Evolutionary conservation across 306 rosid species (phyloP).

Genomic region (Rosa multiflora): DNA sequence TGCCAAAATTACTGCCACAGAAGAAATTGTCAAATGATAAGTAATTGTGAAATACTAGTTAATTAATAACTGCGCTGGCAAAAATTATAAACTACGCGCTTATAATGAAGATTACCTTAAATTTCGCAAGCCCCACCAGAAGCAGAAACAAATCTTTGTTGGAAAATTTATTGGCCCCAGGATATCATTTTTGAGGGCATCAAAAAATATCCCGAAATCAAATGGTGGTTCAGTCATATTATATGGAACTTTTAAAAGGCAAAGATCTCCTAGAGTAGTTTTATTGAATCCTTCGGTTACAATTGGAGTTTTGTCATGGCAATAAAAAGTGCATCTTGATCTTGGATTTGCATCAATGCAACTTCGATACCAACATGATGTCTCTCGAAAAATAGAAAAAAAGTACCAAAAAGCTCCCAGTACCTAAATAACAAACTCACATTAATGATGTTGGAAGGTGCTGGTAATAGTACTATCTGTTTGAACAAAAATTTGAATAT

Average conservation of each 20-base stretch:
- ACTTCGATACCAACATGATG: constrained; percentile 15
- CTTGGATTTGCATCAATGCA: background rate
- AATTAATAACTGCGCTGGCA: background rate
- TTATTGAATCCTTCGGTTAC: no score
- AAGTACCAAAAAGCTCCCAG: constrained; percentile 35
- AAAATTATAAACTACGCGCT: no score
- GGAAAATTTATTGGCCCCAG: background rate
- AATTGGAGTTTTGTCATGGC: background rate
- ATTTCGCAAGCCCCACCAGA: constrained; percentile 16
- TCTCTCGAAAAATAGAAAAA: constrained; percentile 16
- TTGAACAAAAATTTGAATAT: no score
- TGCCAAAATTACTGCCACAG: constrained; percentile 15
- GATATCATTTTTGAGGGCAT: background rate
- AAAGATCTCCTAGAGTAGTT: background rate
- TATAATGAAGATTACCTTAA: background rate
- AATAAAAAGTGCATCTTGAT: background rate
- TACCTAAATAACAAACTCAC: background rate
- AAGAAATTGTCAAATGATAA: background rate
- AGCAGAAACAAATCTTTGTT: constrained; percentile 3
- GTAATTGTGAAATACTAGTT: background rate
- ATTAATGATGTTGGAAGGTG: no score
- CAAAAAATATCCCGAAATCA: constrained; percentile 20
- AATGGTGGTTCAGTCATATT: background rate
- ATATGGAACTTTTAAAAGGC: background rate
- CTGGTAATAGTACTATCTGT: no score